Conservation (phyloP, 1,284 basidiomycete species). For the Sphaerobolus stellatus region DNA sequence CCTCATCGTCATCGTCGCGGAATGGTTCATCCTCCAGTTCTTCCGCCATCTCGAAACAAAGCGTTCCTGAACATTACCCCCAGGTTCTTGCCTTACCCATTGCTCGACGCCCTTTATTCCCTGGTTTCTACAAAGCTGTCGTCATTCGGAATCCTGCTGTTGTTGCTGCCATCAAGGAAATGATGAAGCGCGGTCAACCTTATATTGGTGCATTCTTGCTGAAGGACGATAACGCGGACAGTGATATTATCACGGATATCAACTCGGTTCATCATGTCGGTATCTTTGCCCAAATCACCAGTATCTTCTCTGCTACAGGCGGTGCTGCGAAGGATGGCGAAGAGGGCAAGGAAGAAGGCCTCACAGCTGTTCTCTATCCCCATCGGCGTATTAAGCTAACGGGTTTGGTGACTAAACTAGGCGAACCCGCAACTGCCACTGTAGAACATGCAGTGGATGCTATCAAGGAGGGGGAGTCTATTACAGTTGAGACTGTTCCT, state of each 20-base stretch:
- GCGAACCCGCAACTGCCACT: slow-evolving; percentile 35
- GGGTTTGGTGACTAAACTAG: slow-evolving; percentile 74
- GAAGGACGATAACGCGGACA: slow-evolving; percentile 92
- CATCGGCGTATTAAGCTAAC: slow-evolving; percentile 92
- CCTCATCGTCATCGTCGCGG: slow-evolving; percentile 35
- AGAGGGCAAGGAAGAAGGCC: slow-evolving; percentile 68
- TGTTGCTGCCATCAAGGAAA: slow-evolving; percentile 93
- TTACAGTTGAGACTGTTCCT: slow-evolving; percentile 47
- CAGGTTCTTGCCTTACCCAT: slow-evolving; percentile 96
- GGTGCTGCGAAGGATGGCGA: slow-evolving; percentile 58
- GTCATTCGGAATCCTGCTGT: slow-evolving; percentile 89
- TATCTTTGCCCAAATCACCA: slow-evolving; percentile 97
- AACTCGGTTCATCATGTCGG: slow-evolving; percentile 92
- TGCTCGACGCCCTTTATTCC: slow-evolving; percentile 93
- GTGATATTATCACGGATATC: slow-evolving; percentile 88
- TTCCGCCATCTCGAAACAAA: slow-evolving; percentile 75
- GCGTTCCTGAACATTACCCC: slow-evolving; percentile 86
- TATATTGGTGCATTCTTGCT: slow-evolving; percentile 98
- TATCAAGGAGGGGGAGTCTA: slow-evolving; percentile 44
- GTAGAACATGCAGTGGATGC: slow-evolving; percentile 48
- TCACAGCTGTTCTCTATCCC: slow-evolving; percentile 95
- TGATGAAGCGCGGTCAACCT: slow-evolving; percentile 95
- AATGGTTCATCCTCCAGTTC: slow-evolving; percentile 38
- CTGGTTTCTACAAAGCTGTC: slow-evolving; percentile 97
- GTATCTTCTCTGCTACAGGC: slow-evolving; percentile 74